Conservation (phyloP, 352 stramenopile genomes). For the Phytopythium ostracodes region DNA sequence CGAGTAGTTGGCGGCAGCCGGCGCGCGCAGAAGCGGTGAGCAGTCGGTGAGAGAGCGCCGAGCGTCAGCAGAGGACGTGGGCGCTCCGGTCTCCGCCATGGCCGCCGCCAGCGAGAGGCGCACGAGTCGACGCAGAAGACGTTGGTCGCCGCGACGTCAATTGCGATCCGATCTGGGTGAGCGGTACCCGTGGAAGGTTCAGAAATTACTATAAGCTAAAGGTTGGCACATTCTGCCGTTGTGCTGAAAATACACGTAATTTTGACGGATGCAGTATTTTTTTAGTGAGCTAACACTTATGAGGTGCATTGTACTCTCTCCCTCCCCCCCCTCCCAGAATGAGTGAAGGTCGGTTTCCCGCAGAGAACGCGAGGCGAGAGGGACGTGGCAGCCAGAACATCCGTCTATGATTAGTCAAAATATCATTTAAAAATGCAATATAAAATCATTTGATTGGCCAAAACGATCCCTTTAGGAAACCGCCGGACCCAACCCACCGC, state of each 20-base stretch:
- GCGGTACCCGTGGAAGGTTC: too few species aligned
- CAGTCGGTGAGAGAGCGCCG: slow-evolving; percentile 3
- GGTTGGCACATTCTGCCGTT: too few species aligned
- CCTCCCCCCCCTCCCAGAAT: not conserved
- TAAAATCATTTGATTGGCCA: not conserved
- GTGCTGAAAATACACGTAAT: not conserved
- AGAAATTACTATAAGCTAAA: too few species aligned
- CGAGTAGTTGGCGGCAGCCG: slow-evolving; percentile 18
- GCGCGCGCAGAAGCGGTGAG: slow-evolving; percentile 19
- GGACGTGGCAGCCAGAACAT: not conserved
- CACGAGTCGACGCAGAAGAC: not conserved
- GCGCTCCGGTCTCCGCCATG: not conserved
- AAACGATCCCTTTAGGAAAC: not conserved
- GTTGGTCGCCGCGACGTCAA: not conserved
- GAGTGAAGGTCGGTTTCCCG: not conserved
- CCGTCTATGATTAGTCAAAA: not conserved
- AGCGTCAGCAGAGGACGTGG: not conserved
- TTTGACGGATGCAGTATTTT: not conserved
- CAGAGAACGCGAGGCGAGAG: not conserved
- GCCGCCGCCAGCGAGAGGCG: not conserved
- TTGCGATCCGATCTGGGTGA: too few species aligned
- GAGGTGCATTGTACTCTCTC: not conserved
- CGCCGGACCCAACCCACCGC: not conserved
- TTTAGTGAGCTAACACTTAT: not conserved
- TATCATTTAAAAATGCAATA: not conserved